Percentiles rank a stretch among this genome's conserved stretches.
These are phyloP conservation scores for Dothiorella sarmentorum DNA, from an alignment of 2,329 filamentous ascomycete species.

Conservation along the genomic window DNA sequence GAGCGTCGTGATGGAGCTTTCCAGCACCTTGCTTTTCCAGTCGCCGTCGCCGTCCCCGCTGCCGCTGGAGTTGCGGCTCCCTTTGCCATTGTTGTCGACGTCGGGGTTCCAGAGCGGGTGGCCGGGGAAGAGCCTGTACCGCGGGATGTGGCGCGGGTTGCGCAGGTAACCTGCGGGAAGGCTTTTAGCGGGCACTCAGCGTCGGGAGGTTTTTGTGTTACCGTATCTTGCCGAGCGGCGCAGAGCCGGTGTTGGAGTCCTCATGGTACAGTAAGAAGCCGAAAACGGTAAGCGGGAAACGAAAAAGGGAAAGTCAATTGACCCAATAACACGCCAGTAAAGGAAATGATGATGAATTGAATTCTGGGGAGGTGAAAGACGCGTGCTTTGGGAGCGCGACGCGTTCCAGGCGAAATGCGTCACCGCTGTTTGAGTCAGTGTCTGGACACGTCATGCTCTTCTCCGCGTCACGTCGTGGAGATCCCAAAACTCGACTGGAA, in stretches of 20 bases:
- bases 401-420: no score
- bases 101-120: neutral
- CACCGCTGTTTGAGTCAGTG: no score
- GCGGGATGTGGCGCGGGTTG: neutral
- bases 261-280: neutral
- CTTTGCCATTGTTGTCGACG: neutral
- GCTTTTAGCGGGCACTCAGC: neutral
- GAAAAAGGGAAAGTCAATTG: no score
- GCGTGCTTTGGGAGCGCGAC: no score
- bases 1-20: constrained; percentile 34
- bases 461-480: no score
- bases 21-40: constrained; percentile 23
- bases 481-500: no score
- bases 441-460: no score
- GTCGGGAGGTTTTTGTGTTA: neutral
- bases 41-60: neutral
- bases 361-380: no score
- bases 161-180: neutral
- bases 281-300: no score
- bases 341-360: no score
- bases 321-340: no score
- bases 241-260: neutral
- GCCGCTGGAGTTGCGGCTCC: neutral
- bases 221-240: constrained; percentile 8
- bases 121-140: neutral